Conservation (phyloP, 768 basidiomycete species). For the Cystofilobasidium bisporidii region DNA sequence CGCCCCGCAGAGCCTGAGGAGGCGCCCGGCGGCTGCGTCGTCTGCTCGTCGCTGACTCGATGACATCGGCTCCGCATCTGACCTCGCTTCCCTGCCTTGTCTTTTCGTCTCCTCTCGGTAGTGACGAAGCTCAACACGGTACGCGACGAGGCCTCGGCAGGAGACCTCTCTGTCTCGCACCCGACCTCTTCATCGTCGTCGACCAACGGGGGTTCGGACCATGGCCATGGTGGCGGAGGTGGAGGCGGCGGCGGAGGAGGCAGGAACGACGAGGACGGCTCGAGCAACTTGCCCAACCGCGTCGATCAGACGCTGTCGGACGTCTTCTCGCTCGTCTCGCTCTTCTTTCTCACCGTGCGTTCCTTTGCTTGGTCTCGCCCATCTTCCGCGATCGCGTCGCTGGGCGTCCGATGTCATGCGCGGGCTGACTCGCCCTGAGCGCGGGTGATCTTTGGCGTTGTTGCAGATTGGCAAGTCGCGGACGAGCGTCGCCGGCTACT, state of each 20-base stretch:
- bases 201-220: neutral
- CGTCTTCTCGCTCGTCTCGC: conserved; percentile 85
- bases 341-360: conserved; percentile 80
- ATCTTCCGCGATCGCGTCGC: neutral
- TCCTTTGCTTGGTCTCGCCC: neutral
- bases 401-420: too few species aligned
- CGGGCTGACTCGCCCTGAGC: too few species aligned
- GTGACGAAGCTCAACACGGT: conserved; percentile 88
- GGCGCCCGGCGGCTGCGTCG: neutral
- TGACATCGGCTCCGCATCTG: too few species aligned
- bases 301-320: conserved; percentile 91
- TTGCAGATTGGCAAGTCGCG: conserved; percentile 82
- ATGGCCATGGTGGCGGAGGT: conserved; percentile 39
- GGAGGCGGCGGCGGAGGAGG: neutral
- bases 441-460: too few species aligned
- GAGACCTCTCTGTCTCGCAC: conserved; percentile 18
- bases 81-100: conserved; percentile 13
- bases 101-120: conserved; percentile 35
- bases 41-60: neutral
- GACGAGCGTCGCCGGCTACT: conserved; percentile 89
- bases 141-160: conserved; percentile 49
- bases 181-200: neutral
- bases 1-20: too few species aligned
- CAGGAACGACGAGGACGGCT: neutral
- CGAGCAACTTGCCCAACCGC: conserved; percentile 51